phyloP scores from a whole-genome alignment of 2,329 filamentous ascomycete species.

The Ceratocystis eucalypticola region DNA sequence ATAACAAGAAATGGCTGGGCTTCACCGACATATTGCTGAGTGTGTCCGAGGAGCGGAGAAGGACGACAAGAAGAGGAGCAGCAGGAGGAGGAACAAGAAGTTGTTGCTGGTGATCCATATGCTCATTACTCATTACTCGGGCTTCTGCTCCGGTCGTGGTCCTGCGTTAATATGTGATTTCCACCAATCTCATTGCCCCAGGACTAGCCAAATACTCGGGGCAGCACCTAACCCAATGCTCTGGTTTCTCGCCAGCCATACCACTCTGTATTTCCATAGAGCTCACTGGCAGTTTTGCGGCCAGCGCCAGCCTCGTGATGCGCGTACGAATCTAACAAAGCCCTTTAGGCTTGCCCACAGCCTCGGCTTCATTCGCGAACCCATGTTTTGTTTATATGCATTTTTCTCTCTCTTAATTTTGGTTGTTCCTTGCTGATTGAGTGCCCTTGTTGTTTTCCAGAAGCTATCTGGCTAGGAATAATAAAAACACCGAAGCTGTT shows the following conservation, averaged over 20 bases:
- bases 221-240: neutral
- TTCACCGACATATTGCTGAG: neutral
- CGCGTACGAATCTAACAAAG: neutral
- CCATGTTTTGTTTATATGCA: neutral
- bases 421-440: neutral
- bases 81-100: too few species aligned
- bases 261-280: neutral
- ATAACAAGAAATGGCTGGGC: slow-evolving; percentile 2
- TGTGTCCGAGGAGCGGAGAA: neutral
- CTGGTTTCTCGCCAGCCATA: neutral
- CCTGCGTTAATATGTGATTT: too few species aligned
- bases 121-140: too few species aligned
- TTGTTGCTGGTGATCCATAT: too few species aligned
- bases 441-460: neutral
- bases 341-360: neutral
- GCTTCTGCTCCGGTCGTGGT: too few species aligned
- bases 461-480: neutral
- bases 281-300: neutral
- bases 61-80: too few species aligned
- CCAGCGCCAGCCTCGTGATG: neutral
- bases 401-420: neutral
- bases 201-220: neutral
- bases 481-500: neutral
- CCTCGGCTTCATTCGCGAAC: neutral
- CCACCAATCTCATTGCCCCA: neutral